These are phyloP conservation scores for Geosmithia flava DNA, from an alignment of 2,329 filamentous ascomycete species.

Conservation along the genomic window DNA sequence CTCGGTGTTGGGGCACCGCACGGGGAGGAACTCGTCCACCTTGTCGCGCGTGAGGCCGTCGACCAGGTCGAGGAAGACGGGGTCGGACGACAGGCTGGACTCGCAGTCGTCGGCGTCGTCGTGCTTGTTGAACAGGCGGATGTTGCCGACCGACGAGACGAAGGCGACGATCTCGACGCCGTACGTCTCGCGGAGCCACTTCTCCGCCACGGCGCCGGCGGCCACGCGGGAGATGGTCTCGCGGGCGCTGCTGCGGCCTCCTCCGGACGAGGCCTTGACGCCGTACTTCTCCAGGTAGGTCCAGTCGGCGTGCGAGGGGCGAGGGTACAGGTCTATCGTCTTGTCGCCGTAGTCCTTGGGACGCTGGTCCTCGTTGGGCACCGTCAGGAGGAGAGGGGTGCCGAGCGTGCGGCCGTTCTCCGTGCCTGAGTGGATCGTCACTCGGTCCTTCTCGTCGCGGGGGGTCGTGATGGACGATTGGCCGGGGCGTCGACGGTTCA, in stretches of 20 bases:
- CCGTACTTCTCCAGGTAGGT: constrained; percentile 98
- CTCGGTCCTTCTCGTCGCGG: constrained; percentile 80
- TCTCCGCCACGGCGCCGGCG: constrained; percentile 84
- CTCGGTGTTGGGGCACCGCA: constrained; percentile 67
- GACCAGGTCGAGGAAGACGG: constrained; percentile 64
- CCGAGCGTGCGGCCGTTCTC: constrained; percentile 87
- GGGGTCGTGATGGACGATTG: constrained; percentile 87
- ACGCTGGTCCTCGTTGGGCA: constrained; percentile 85
- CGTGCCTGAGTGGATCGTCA: constrained; percentile 85
- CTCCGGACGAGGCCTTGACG: constrained; percentile 80
- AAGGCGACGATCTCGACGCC: constrained; percentile 88
- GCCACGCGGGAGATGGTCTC: constrained; percentile 93
- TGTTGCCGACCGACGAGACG: constrained; percentile 67
- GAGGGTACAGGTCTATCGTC: constrained; percentile 85
- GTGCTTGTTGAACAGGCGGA: constrained; percentile 18
- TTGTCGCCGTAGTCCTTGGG: constrained; percentile 82
- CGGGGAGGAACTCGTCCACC: constrained; percentile 76
- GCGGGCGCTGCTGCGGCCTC: constrained; percentile 80
- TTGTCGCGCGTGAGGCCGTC: constrained; percentile 58
- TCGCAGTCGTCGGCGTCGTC: not conserved
- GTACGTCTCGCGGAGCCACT: constrained; percentile 72
- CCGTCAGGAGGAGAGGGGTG: constrained; percentile 78
- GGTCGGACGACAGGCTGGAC: constrained; percentile 54
- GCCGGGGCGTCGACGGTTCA: constrained; percentile 80
- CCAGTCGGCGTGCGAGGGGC: constrained; percentile 90